Evolutionary conservation across 495 filamentous ascomycete species (phyloP), one percentile per base, ranked within the genome.

Genomic region (Xylaria curta): DNA sequence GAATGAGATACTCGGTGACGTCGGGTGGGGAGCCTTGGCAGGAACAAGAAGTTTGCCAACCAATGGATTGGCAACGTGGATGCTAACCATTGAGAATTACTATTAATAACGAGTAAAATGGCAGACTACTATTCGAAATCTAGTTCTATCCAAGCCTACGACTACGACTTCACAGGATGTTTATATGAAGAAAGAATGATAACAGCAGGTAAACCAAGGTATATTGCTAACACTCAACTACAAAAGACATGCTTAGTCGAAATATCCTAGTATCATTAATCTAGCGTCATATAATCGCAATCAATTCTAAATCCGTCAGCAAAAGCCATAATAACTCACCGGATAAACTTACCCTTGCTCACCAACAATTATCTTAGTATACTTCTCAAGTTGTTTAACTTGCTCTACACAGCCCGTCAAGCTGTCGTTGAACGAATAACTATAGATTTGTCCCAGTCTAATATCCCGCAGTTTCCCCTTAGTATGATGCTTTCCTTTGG

Each of bases 401-500:
- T 89, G 82, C 72, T 84, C 82, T 13, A 89, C 87, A 70, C 87
- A 87, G 59, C 86, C 86, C 19, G 87, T 89, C 74, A 89, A 77
- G 46, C 85, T 87, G 58, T 83, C 80, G n/a, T 85, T 85, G 71
- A 80, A 82, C 4, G 77, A 80, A 58, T 80, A 79, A 31, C 74
- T 76, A 49, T 81, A 81, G 59, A 80, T 79, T 68, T 78, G 78
- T 9, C 68, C 75, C 72, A 78, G 76, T 68, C 75, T 81, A 53
- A 69, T 78, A 40, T 75, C 77, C 65, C 73, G 69, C 12, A 53
- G 69, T 19, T 75, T 77, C 51, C 62, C 63, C 13, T 73, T 68
- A 4, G 59, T 75, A 3, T 74, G 75, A n/a, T 78, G 36, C 10
- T 67, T 76, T 51, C 76, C 76, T 44, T 72, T 71, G 31, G 77